phyloP scores from a whole-genome alignment of 2,329 filamentous ascomycete species.

The Graphilbum fragrans region DNA sequence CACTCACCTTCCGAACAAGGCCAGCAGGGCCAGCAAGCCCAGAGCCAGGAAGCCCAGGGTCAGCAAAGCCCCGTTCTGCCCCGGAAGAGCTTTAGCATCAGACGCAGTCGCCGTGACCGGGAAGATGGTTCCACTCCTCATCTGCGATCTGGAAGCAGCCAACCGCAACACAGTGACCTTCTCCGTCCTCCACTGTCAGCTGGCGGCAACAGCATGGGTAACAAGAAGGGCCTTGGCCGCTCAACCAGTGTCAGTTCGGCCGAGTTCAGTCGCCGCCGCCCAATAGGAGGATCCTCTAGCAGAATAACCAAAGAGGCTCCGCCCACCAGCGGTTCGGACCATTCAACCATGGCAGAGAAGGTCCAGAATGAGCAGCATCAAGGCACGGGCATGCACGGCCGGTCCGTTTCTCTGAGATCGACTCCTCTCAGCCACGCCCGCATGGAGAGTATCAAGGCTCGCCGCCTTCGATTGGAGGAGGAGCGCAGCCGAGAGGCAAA shows the following conservation, averaged over 20 bases:
- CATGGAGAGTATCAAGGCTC: slow-evolving; percentile 82
- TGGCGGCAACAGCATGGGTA: slow-evolving; percentile 41
- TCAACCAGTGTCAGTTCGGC: slow-evolving; percentile 89
- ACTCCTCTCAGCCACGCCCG: slow-evolving; percentile 84
- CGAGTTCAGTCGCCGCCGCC: slow-evolving; percentile 56
- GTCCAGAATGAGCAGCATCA: slow-evolving; percentile 36
- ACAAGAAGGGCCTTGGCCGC: slow-evolving; percentile 61
- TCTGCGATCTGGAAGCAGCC: slow-evolving; percentile 44
- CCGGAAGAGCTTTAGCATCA: slow-evolving; percentile 83
- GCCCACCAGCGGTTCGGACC: slow-evolving; percentile 67
- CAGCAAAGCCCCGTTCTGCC: slow-evolving; percentile 39
- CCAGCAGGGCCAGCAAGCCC: not conserved
- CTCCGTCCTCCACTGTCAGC: slow-evolving; percentile 59
- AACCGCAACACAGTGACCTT: slow-evolving; percentile 66
- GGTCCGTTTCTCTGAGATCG: slow-evolving; percentile 57
- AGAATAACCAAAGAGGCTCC: slow-evolving; percentile 51
- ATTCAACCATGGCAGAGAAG: slow-evolving; percentile 35
- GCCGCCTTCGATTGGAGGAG: slow-evolving; percentile 51
- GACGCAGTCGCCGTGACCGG: slow-evolving; percentile 40
- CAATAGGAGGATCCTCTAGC: slow-evolving; percentile 24
- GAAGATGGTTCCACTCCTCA: slow-evolving; percentile 34
- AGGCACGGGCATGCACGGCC: slow-evolving; percentile 30
- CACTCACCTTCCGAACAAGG: slow-evolving; percentile 55
- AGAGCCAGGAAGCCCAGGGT: too few relatives aligned
- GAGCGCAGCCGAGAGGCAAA: slow-evolving; percentile 52